Evolutionary conservation across 2,329 filamentous ascomycete genomes (phyloP), one percentile per base, ranked within the genome.

Genomic region (Curvularia spicifera): DNA sequence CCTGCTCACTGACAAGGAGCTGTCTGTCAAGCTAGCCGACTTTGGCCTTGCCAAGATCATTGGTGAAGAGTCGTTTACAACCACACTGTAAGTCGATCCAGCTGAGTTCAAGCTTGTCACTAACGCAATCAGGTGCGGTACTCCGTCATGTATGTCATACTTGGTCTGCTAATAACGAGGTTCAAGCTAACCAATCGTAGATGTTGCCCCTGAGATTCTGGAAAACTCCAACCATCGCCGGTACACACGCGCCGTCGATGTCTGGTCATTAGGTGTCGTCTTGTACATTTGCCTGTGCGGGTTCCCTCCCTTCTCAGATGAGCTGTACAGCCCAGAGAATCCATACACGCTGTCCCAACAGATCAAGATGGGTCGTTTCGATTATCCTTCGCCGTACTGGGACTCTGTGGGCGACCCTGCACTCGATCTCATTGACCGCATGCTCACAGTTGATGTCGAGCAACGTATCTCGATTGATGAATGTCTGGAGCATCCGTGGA

Each of bases 1-100:
- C 33, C 80, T 99, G 8, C 81, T 99, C 35, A 87, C 90, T 5
- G 92, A 97, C 78, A 92, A 91, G 71, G 84, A 95, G 33, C 80
- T 97, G 28, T 88, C 89, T 58, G 89, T 97, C 63, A 99, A 99
- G 79, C 81, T 99, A 60, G 95, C 93, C 20, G 95, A 99, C 77
- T 99, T 99, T 78, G 95, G 95, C 45, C 84, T 99, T 37, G 94
- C 95, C 42, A 99, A 99, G 79, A 98, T 99, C 65, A 97, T 99
- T 65, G 96, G 96, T 62, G 95, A 99, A 76, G 93, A 97, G 74
- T 97, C 94, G 0, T 99, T 99, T 74, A 98, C 95, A 1, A 97
- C 93, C 0, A 98, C 95, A 0, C 81, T 99, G 63, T 95, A 78
- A 74, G 82, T 77, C 8, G 15, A 18, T 26, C 31, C 22, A 37